phyloP scores from a whole-genome alignment of 495 filamentous ascomycete species.

The Trichocladium uniseriatum region DNA sequence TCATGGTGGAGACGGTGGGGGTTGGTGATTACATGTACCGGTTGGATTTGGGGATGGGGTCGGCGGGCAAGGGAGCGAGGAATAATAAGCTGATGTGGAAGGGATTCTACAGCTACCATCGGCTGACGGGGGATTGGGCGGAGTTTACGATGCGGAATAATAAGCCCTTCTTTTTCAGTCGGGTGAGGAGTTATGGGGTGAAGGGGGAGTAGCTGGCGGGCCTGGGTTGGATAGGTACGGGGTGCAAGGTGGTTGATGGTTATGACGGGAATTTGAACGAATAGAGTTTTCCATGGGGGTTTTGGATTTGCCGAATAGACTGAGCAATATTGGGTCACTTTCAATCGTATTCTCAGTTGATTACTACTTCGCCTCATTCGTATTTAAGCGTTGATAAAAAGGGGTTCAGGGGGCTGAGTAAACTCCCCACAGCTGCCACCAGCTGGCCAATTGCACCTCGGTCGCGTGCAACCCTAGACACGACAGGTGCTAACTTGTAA shows the following conservation, averaged over 20 bases:
- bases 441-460: neutral
- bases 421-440: neutral
- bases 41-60: constrained; percentile 61
- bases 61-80: constrained; percentile 44
- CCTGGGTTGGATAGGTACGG: too few species aligned
- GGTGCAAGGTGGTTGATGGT: neutral
- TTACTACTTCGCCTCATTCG: neutral
- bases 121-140: constrained; percentile 79
- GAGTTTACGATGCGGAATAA: constrained; percentile 79
- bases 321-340: neutral
- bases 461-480: too few species aligned
- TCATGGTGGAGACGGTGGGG: constrained; percentile 83
- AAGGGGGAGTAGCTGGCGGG: constrained; percentile 23
- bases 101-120: constrained; percentile 87
- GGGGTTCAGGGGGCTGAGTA: neutral
- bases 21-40: constrained; percentile 70
- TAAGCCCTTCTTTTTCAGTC: constrained; percentile 76
- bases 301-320: too few species aligned
- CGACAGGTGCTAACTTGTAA: too few species aligned
- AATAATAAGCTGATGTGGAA: constrained; percentile 86
- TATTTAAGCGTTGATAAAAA: neutral
- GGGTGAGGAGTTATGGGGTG: constrained; percentile 63
- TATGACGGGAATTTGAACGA: neutral
- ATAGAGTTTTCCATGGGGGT: too few species aligned
- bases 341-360: neutral